Conservation (phyloP, 805 yeast genomes). For the Cyberlindnera bimundalis region DNA sequence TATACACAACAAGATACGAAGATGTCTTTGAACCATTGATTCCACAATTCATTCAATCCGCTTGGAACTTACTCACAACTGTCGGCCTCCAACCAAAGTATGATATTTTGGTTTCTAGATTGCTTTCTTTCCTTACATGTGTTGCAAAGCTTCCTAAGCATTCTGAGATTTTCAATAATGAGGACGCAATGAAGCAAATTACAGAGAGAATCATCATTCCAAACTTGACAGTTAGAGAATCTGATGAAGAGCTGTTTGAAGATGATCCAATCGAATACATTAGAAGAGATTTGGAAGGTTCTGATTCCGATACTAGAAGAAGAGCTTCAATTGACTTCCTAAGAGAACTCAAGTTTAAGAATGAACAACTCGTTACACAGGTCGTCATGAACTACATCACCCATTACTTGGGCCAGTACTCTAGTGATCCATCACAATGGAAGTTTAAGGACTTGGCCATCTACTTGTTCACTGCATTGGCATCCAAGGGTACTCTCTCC, state of each 20-base stretch:
- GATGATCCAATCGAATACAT: slow-evolving; percentile 96
- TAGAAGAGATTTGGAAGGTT: slow-evolving; percentile 91
- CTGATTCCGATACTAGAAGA: slow-evolving; percentile 89
- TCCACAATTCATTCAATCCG: slow-evolving; percentile 71
- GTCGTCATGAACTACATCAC: slow-evolving; percentile 72
- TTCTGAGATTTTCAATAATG: slow-evolving; percentile 59
- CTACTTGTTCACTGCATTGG: slow-evolving; percentile 81
- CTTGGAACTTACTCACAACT: slow-evolving; percentile 72
- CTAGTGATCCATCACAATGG: slow-evolving; percentile 58
- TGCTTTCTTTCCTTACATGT: slow-evolving; percentile 78
- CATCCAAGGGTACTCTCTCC: slow-evolving; percentile 88
- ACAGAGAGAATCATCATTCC: slow-evolving; percentile 85
- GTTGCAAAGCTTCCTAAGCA: slow-evolving; percentile 70
- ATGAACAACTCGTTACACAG: slow-evolving; percentile 69
- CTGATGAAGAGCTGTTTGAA: slow-evolving; percentile 90
- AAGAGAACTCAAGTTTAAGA: slow-evolving; percentile 76
- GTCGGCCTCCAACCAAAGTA: slow-evolving; percentile 70
- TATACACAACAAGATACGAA: slow-evolving; percentile 87
- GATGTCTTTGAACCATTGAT: slow-evolving; percentile 84
- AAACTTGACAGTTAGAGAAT: slow-evolving; percentile 77
- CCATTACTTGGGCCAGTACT: slow-evolving; percentile 54
- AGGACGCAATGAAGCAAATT: slow-evolving; percentile 65
- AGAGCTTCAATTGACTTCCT: slow-evolving; percentile 91
- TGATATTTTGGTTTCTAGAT: slow-evolving; percentile 79
- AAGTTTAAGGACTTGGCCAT: slow-evolving; percentile 82